A percentile compares a stretch with the other conserved stretches of the same genome.
phyloP scores from a whole-genome alignment of 2,329 filamentous ascomycete species.

The Aspergillus amoenus region DNA sequence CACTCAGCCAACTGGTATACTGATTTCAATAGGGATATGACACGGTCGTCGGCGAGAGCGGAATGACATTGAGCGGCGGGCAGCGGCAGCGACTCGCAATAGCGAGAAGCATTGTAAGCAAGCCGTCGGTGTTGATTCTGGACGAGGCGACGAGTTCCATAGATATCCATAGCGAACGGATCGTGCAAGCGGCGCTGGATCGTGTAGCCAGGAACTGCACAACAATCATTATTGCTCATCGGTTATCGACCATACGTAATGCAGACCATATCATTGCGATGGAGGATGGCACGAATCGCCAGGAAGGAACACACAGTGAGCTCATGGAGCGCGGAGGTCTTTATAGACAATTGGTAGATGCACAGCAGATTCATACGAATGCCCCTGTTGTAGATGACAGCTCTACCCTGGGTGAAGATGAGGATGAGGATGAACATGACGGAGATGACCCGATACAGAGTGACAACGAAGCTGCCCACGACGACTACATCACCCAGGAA shows the following conservation, averaged over 20 bases:
- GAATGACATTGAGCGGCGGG: constrained; percentile 86
- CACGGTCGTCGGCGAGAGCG: constrained; percentile 89
- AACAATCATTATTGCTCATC: constrained; percentile 93
- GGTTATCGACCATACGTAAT: constrained; percentile 88
- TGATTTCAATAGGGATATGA: constrained; percentile 68
- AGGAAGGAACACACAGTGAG: constrained; percentile 84
- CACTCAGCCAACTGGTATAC: neutral
- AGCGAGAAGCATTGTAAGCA: constrained; percentile 82
- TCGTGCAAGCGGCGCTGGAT: constrained; percentile 90
- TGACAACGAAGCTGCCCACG: no score
- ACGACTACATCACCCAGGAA: no score
- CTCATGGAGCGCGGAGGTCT: constrained; percentile 54
- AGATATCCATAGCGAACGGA: constrained; percentile 90
- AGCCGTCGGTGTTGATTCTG: constrained; percentile 86
- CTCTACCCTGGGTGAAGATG: neutral
- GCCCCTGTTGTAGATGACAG: neutral
- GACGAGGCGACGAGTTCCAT: constrained; percentile 94
- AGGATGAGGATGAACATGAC: no score
- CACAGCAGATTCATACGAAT: constrained; percentile 70
- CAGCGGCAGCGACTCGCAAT: constrained; percentile 98
- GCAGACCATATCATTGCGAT: constrained; percentile 97
- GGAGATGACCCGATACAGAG: no score
- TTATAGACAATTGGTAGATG: constrained; percentile 56
- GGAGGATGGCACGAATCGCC: constrained; percentile 75
- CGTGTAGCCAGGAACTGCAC: constrained; percentile 81